Base-by-base conservation (phyloP, 805 yeast species). In the Clavispora fructus region DNA sequence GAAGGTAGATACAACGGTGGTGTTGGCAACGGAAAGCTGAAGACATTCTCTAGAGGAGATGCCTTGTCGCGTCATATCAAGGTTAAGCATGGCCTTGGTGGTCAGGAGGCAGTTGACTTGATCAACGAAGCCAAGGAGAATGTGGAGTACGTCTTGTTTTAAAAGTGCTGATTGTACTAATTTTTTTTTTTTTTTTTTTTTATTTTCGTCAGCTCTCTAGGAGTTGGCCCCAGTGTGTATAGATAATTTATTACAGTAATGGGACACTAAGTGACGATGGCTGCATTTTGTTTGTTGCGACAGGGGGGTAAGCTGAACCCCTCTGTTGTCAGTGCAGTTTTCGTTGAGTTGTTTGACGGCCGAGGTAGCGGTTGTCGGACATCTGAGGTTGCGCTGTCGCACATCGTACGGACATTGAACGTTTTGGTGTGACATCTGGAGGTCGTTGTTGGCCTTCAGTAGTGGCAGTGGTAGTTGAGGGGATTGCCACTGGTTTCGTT, bases 81-180 rank as follows among this genome's bases (percentile, higher is more conserved):
- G 58, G 92, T 90, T 40, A 90, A 94, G 70, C 98, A 91, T 69
- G 85, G 86, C 8, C 66, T 83, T 45, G 75, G 73, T 35, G 85
- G 85, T 35, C 68, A 72, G 49, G 84, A 82, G 51, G 88, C 87
- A n/a, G 73, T 79, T 47, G 79, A 80, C 44, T 82, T 87, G 37
- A 82, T 85, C 54, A 82, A 83, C 57, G 82, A 76, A 55, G 94
- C 94, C 7, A 86, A 85, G 63, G 86, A 81, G 53, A 79, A 87
- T 60, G 89, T 85, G 43, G 92, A 85, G 64, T 86, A 76, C 57
- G 67, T 71, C 28, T 54, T 49, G 47, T 40, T 43, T 11, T 48
- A 43, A 30, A 16, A 4, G 35, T 17, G 19, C 9, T 12, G 35
- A 17, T 17, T 17, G 13, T 12, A 8, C 13, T 35, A 5, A 11